Conservation (phyloP, 2,329 filamentous ascomycete species). For the Nannizziopsis barbatae region DNA sequence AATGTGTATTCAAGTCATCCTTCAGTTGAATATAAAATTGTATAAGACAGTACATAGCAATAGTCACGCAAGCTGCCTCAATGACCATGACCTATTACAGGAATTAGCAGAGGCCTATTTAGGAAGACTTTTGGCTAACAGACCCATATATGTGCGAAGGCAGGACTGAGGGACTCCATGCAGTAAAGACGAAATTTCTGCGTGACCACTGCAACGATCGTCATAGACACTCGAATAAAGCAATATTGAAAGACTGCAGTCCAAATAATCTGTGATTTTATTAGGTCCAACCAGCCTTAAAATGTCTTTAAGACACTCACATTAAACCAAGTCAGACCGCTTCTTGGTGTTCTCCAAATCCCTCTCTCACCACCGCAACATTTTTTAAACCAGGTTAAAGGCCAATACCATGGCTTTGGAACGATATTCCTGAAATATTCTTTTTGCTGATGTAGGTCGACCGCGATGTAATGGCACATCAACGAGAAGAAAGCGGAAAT, state of each 20-base stretch:
- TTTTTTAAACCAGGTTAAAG: constrained; percentile 57
- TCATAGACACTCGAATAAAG: constrained; percentile 68
- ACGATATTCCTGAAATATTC: constrained; percentile 61
- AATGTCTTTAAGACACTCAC: constrained; percentile 26
- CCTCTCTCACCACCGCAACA: constrained; percentile 60
- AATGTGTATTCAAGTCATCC: constrained; percentile 54
- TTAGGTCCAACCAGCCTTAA: not conserved
- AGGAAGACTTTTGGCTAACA: not conserved
- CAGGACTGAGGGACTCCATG: constrained; percentile 62
- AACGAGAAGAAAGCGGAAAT: constrained; percentile 79
- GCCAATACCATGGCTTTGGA: constrained; percentile 64
- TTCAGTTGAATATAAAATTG: constrained; percentile 76
- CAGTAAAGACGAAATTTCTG: constrained; percentile 61
- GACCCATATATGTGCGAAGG: constrained; percentile 73
- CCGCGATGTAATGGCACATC: constrained; percentile 58
- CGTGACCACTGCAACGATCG: constrained; percentile 27
- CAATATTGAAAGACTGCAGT: constrained; percentile 77
- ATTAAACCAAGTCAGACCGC: constrained; percentile 84
- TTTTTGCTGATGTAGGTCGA: constrained; percentile 68
- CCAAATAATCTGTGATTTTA: constrained; percentile 53
- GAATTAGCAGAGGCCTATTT: constrained; percentile 7
- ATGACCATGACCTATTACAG: constrained; percentile 49
- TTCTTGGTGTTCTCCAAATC: constrained; percentile 61
- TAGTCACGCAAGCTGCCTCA: constrained; percentile 59
- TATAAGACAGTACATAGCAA: constrained; percentile 81